Evolutionary conservation across 2,329 filamentous ascomycete genomes (phyloP), one percentile per base, ranked within the genome.

Genomic region (Dothistroma pini): DNA sequence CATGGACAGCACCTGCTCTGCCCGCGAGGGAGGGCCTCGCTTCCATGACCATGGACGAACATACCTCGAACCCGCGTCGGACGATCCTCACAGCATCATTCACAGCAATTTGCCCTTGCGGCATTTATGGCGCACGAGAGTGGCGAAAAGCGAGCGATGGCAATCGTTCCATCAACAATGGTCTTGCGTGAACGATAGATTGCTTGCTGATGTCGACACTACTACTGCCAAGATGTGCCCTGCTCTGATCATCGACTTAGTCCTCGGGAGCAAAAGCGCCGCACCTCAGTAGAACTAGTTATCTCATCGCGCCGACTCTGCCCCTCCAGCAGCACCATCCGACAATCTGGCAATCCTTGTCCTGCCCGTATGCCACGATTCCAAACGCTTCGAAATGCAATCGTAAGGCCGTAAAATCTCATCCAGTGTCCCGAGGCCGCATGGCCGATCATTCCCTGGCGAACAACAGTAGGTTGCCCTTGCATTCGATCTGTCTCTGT

Each of bases 191-290:
- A 8, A 44, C 12, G n/a, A 9, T 44, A 19, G 41, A 44, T 44
- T 19, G n/a, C 5, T 44, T 44, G 41, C 41, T 19, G 41, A 44
- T 44, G n/a, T 19, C 41, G 41, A 44, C 21, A 22, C 57, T 59
- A n/a, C 38, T 31, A 47, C 25, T 12, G 72, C 71, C 66, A 73
- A 72, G 22, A 66, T 44, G n/a, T 19, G 8, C 14, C 41, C 7
- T 44, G 41, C 41, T 44, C 25, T 44, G 32, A 12, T 19, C n/a
- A 9, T 16, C 14, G 8, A n/a, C 41, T 1, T 16, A 44, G 8
- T 19, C 14, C 41, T 44, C 16, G 5, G 41, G 16, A 5, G n/a
- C 14, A 44, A 19, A 44, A 19, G 41, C 41, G n/a, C 41, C 41
- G n/a, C n/a, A 14, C 41, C 16, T 44, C 8, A 14, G 14, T 6